Evolutionary conservation across 345 rosid species (phyloP).

Genomic region (Aquilaria yunnanensis): DNA sequence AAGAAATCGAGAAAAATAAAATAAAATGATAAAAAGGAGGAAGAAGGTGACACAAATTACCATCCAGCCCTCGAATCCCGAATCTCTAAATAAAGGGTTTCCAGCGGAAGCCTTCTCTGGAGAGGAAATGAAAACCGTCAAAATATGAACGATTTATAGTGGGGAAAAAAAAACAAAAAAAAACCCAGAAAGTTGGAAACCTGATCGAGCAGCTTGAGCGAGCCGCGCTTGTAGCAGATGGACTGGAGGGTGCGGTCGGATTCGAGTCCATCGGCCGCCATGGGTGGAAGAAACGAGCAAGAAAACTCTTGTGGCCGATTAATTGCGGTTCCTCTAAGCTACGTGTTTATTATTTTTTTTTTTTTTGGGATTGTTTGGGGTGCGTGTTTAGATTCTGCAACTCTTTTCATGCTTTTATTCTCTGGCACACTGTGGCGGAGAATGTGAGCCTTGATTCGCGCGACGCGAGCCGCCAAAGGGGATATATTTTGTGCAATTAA

Average conservation of each 20-base stretch:
- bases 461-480: too few species aligned
- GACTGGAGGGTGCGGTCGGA: slow-evolving; percentile 39
- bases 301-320: too few species aligned
- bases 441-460: too few species aligned
- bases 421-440: too few species aligned
- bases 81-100: slow-evolving; percentile 57
- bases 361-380: too few species aligned
- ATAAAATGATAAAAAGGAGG: not conserved
- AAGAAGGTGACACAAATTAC: slow-evolving; percentile 21
- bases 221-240: slow-evolving; percentile 61
- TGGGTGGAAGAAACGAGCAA: not conserved
- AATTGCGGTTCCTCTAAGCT: too few species aligned
- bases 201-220: slow-evolving; percentile 70
- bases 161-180: not conserved
- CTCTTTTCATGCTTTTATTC: too few species aligned
- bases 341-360: too few species aligned
- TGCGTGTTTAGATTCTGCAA: too few species aligned
- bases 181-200: slow-evolving; percentile 8
- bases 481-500: too few species aligned
- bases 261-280: slow-evolving; percentile 17
- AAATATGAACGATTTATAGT: not conserved
- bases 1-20: not conserved
- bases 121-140: slow-evolving; percentile 2
- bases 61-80: slow-evolving; percentile 69
- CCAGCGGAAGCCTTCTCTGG: slow-evolving; percentile 92